These are phyloP conservation scores for Davidsoniella eucalypti DNA, from an alignment of 2,329 filamentous ascomycete species.

Conservation along the genomic window DNA sequence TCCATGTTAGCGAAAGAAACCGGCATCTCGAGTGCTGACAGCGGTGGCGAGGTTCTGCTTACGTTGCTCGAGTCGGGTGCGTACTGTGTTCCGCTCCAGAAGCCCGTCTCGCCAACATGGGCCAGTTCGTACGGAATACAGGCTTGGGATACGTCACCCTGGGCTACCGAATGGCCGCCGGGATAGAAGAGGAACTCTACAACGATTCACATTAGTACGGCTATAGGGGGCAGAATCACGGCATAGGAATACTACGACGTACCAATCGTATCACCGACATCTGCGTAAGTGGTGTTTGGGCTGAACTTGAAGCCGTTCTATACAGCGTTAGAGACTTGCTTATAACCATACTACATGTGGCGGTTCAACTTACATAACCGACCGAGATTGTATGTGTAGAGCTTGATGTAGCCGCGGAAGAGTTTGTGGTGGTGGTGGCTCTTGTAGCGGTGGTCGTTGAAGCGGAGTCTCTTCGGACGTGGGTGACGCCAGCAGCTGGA, in stretches of 20 bases:
- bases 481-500: no score
- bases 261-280: conserved; percentile 32
- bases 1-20: not conserved
- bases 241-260: conserved; percentile 11
- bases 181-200: conserved; percentile 45
- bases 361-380: conserved; percentile 11
- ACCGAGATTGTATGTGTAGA: conserved; percentile 13
- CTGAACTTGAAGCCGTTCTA: conserved; percentile 19
- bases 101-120: conserved; percentile 29
- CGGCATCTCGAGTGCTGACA: not conserved
- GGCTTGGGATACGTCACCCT: conserved; percentile 40
- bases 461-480: not conserved
- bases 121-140: conserved; percentile 46
- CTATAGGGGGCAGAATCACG: not conserved
- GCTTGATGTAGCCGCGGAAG: not conserved
- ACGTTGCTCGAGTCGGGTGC: conserved; percentile 31
- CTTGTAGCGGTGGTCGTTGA: conserved; percentile 11
- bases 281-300: conserved; percentile 18
- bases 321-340: not conserved
- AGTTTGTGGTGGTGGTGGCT: not conserved
- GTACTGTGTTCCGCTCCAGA: conserved; percentile 34
- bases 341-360: not conserved
- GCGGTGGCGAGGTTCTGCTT: conserved; percentile 15
- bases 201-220: not conserved
- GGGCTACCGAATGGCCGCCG: conserved; percentile 45